Base-by-base conservation (phyloP, 768 basidiomycete species). In the Boletus reticuloceps region DNA sequence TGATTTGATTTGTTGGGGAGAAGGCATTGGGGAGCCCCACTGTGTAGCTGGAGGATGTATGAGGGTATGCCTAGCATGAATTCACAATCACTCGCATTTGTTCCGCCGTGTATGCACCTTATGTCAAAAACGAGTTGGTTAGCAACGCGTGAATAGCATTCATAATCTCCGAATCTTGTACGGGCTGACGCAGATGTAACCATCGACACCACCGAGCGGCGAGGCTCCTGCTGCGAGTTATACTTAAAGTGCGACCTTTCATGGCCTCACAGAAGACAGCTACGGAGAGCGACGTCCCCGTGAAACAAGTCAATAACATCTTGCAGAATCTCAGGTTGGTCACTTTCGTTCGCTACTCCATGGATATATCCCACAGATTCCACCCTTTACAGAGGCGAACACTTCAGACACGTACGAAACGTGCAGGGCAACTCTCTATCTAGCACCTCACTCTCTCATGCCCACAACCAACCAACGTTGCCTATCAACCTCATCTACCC, bases 351-450 rank as follows among this genome's bases (percentile, higher is more conserved):
- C n/a, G 11, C n/a, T 16, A 5, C 27, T n/a, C 8, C 29, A 36
- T 29, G 16, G n/a, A 40, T 6, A 27, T 22, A 25, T 51, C 20
- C 25, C 25, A 25, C 25, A 25, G 25, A 25, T 25, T 25, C 6
- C 22, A 20, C 13, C 36, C 5, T 47, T 40, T 31, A 5, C 55
- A 89, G 88, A 64, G 88, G 86, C 11, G 88, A 91, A 66, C 84
- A 89, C 41, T 88, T 85, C 54, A 78, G 87, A 50, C 88, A 80
- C 57, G 61, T 72, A 36, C 84, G 82, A 54, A 90, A 90, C 64
- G 58, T 80, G 7, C 76, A 65, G 52, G 63, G 69, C 29, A 64
- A 62, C 27, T 58, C 61, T 7, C 59, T 37, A 17, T 60, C 60
- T 8, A 58, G 47, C 53, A 39, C 49, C 46, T 53, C 58, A 20